Base-by-base conservation (phyloP, 352 stramenopile genomes). In the Phytophthora pistaciae region DNA sequence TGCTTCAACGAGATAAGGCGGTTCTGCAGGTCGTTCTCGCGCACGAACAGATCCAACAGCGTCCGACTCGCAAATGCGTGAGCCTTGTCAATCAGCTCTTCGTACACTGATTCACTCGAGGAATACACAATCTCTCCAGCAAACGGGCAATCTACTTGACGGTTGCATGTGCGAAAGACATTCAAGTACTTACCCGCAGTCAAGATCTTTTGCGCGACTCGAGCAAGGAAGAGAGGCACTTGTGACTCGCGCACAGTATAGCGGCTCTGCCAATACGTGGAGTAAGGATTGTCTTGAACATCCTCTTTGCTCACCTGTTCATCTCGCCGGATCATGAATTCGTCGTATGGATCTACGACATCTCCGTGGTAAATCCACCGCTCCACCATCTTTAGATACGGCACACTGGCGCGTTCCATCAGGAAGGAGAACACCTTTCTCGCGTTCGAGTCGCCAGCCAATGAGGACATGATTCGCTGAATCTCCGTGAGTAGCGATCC, bases 131-230 rank as follows among this genome's bases (percentile, higher is more conserved):
- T 93, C 9, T 87, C 66, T 8, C 82, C 84, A 3, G 87, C 87
- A 70, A 96, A 95, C 21, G 90, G 90, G 29, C 89, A 96, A 23
- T 93, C 86, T 1, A 94, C 82, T 69, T 85, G 84, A 27, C 87
- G 83, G 54, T 82, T 87, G 69, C 91, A 97, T 7, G 85, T 95
- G 8, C 87, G 80, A 48, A 96, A 94, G 9, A 98, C 92, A 64
- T 98, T 98, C 10, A 98, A 72, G 50, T 98, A 98, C 56, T 98
- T 98, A 44, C 94, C 94, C 0, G 94, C 92, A 7, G 90, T 96
- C 40, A 98, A 75, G 18, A 99, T 90, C 70, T 98, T 95, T 4
- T 83, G 79, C 2, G 86, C 81, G 23, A 94, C 78, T 5, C 91
- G 85, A 14, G 75, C 78, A 23, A 97, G 78, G 46, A 97, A 97